These are phyloP conservation scores for Penicillium cosmopolitanum DNA, from an alignment of 495 filamentous ascomycete genomes.

Conservation along the genomic window DNA sequence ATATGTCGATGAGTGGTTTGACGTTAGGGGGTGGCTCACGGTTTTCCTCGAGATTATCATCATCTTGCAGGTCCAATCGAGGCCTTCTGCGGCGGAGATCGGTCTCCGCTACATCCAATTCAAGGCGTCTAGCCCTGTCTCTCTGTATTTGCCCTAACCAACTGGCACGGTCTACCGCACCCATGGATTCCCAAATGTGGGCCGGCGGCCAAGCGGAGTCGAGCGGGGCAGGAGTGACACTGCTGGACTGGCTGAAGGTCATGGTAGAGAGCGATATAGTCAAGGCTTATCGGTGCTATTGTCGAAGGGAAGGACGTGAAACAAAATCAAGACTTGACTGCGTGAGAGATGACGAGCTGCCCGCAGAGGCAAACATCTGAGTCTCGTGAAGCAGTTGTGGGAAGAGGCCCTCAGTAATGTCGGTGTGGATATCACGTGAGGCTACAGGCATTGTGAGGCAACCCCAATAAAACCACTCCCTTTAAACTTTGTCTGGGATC, in stretches of 20 bases:
- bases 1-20: slow-evolving; percentile 13
- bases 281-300: slow-evolving; percentile 9
- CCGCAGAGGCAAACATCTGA: too few relatives aligned
- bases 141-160: slow-evolving; percentile 9
- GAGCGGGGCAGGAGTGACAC: slow-evolving; percentile 9
- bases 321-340: slow-evolving; percentile 14
- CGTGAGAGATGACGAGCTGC: too few relatives aligned
- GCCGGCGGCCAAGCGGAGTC: slow-evolving; percentile 9
- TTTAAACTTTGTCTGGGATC: too few relatives aligned
- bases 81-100: slow-evolving; percentile 3
- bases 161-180: slow-evolving; percentile 7
- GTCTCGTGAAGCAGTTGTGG: too few relatives aligned
- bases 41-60: slow-evolving; percentile 2
- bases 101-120: neutral
- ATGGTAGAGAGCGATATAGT: slow-evolving; percentile 13
- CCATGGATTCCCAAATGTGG: slow-evolving; percentile 12
- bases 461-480: too few relatives aligned
- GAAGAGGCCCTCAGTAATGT: too few relatives aligned
- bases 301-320: neutral
- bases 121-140: neutral
- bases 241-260: slow-evolving; percentile 12
- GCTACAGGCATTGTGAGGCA: too few relatives aligned
- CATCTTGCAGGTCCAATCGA: neutral
- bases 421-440: too few relatives aligned
- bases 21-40: slow-evolving; percentile 2